phyloP scores from a whole-genome alignment of 768 basidiomycete genomes.

The Tylopilus sp. region DNA sequence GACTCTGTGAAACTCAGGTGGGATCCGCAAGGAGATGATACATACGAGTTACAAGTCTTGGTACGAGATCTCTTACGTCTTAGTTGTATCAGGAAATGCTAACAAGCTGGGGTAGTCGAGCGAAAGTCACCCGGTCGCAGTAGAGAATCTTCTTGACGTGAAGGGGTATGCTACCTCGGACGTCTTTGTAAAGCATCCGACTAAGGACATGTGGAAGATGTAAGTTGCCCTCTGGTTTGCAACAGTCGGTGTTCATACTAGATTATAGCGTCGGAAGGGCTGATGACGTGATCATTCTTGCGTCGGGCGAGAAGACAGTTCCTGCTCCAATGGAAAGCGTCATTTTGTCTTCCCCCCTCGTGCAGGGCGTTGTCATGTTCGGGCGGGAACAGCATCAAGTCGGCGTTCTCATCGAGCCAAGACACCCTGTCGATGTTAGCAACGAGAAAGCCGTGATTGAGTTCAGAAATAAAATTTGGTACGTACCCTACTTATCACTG shows the following conservation, averaged over 20 bases:
- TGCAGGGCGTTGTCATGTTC: slow-evolving; percentile 28
- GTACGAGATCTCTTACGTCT: slow-evolving; percentile 16
- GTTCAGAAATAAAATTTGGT: slow-evolving; percentile 25
- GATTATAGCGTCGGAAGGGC: slow-evolving; percentile 34
- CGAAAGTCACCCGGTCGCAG: not conserved
- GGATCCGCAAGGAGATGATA: slow-evolving; percentile 28
- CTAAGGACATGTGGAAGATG: slow-evolving; percentile 24
- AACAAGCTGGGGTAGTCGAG: not conserved
- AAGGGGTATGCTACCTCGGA: slow-evolving; percentile 39
- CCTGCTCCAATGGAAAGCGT: slow-evolving; percentile 30
- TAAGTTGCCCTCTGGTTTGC: not conserved
- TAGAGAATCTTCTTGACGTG: slow-evolving; percentile 34
- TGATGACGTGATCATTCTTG: slow-evolving; percentile 32
- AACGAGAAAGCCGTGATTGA: slow-evolving; percentile 1
- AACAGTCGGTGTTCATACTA: too few species aligned
- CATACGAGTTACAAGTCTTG: slow-evolving; percentile 36
- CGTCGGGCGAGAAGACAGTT: slow-evolving; percentile 31
- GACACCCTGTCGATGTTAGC: slow-evolving; percentile 5
- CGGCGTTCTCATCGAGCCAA: slow-evolving; percentile 31
- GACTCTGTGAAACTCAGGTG: slow-evolving; percentile 21
- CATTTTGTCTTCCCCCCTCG: slow-evolving; percentile 9
- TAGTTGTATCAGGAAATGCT: not conserved
- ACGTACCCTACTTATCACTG: not conserved
- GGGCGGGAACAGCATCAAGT: slow-evolving; percentile 28
- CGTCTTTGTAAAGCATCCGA: slow-evolving; percentile 43